These are phyloP conservation scores for Fusarium chlamydosporum DNA, from an alignment of 2,329 filamentous ascomycete species.

Conservation along the genomic window DNA sequence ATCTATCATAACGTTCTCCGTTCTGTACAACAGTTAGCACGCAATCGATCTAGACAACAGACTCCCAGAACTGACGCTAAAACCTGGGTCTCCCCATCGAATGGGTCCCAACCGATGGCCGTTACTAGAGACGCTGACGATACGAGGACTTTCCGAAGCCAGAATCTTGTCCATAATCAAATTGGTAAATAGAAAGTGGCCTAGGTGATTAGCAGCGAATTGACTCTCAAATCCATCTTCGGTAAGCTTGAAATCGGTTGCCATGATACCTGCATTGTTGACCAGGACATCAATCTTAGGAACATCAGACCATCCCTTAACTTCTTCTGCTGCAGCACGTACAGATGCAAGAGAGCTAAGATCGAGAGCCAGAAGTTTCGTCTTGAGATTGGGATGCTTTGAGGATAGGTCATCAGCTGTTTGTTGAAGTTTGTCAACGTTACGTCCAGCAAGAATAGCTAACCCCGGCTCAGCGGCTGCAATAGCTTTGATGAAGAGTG, in stretches of 20 bases:
- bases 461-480: conserved; percentile 9
- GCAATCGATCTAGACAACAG: too few species aligned
- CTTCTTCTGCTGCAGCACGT: conserved; percentile 4
- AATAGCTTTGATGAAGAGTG: conserved; percentile 6
- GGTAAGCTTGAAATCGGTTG: conserved; percentile 17
- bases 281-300: conserved; percentile 16
- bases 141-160: conserved; percentile 7
- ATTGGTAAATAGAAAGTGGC: conserved; percentile 29
- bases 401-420: conserved; percentile 1
- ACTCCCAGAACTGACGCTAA: neutral
- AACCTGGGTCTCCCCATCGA: conserved; percentile 21
- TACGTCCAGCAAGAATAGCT: conserved; percentile 17
- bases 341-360: conserved; percentile 14
- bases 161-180: conserved; percentile 3
- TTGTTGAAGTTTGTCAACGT: conserved; percentile 13
- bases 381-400: conserved; percentile 7
- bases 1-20: conserved; percentile 18
- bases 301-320: conserved; percentile 9
- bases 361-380: neutral
- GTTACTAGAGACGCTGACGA: conserved; percentile 22
- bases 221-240: conserved; percentile 21
- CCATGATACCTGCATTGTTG: conserved; percentile 24
- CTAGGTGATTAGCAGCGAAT: conserved; percentile 24
- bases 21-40: neutral
- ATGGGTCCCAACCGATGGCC: conserved; percentile 19